phyloP scores from a whole-genome alignment of 768 basidiomycete species.

The Coprinopsis cinerea region DNA sequence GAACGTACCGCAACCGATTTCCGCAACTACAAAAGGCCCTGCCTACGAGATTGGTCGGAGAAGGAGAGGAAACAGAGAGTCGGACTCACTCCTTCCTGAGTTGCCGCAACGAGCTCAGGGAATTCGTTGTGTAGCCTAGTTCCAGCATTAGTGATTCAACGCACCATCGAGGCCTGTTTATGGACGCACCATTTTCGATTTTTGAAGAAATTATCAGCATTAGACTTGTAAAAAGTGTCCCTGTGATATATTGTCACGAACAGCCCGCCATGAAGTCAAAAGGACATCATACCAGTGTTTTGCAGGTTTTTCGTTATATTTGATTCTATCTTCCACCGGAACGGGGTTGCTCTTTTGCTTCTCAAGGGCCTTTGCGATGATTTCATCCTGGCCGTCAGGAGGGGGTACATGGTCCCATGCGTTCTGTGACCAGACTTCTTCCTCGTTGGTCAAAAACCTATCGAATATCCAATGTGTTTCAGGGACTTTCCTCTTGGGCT shows the following conservation, averaged over 20 bases:
- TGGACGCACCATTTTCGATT: slow-evolving; percentile 76
- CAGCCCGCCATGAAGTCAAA: not conserved
- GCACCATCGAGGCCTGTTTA: not conserved
- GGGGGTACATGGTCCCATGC: slow-evolving; percentile 91
- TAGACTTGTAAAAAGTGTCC: slow-evolving; percentile 91
- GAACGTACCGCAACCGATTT: slow-evolving; percentile 82
- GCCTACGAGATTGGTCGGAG: slow-evolving; percentile 43
- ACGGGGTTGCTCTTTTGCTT: slow-evolving; percentile 74
- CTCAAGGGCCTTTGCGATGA: slow-evolving; percentile 61
- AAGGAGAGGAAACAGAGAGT: not conserved
- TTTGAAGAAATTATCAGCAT: slow-evolving; percentile 86
- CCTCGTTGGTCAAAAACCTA: slow-evolving; percentile 65
- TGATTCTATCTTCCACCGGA: slow-evolving; percentile 59
- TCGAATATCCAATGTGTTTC: not conserved
- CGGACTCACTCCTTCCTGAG: slow-evolving; percentile 51
- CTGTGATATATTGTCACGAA: too few relatives aligned
- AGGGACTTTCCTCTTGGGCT: not conserved
- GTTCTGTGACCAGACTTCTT: slow-evolving; percentile 81
- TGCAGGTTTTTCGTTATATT: slow-evolving; percentile 69
- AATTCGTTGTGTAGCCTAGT: slow-evolving; percentile 89
- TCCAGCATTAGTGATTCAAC: slow-evolving; percentile 11
- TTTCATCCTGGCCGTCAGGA: slow-evolving; percentile 73
- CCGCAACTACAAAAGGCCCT: slow-evolving; percentile 69
- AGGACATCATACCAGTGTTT: slow-evolving; percentile 54
- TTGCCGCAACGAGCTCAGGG: slow-evolving; percentile 72